Base-by-base conservation (phyloP, 768 basidiomycete genomes). In the Rhodotorula sphaerocarpa region DNA sequence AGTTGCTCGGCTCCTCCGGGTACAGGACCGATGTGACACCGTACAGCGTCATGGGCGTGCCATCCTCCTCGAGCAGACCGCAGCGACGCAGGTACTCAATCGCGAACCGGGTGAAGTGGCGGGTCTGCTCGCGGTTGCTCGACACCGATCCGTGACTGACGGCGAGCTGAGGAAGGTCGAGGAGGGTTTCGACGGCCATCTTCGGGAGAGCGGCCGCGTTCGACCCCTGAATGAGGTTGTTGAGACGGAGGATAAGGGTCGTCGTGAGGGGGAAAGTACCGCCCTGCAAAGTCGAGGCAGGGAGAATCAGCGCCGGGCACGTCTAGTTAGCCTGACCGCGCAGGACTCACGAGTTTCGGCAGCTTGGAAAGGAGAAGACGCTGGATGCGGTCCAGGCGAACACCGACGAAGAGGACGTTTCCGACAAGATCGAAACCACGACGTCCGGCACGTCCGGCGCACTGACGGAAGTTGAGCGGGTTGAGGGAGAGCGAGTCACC, bases 401-500 rank as follows among this genome's bases (percentile, higher is more conserved):
- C 71, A 28, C 84, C 85, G 69, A 84, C 86, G 75, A 87, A 87
- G 3, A 87, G 77, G 43, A 86, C 85, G 55, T 84, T 84, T 11
- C 86, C 85, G 1, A 84, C 76, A 23, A 57, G 78, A 69, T 86
- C 85, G 62, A 79, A 86, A 3, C 85, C 86, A 70, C 86, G 80
- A 46, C 86, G 80, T 60, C 86, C 85, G 44, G 85, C 85, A 72
- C 85, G 80, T 58, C 86, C 86, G 48, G 84, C 80, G 62, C 84
- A 85, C 78, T 86, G 85, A 16, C 86, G 82, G 72, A 84, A 86
- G 44, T 65, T 66, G 58, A 73, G 62, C 23, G 72, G 83, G 84
- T 67, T 36, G 55, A 39, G 33, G 39, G 63, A 64, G 67, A 57
- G 56, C 58, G 51, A 52, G 59, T 55, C 62, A 28, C 64, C 43